These are phyloP conservation scores for Pseudoperonospora humuli DNA, from an alignment of 352 stramenopile species.

Conservation along the genomic window DNA sequence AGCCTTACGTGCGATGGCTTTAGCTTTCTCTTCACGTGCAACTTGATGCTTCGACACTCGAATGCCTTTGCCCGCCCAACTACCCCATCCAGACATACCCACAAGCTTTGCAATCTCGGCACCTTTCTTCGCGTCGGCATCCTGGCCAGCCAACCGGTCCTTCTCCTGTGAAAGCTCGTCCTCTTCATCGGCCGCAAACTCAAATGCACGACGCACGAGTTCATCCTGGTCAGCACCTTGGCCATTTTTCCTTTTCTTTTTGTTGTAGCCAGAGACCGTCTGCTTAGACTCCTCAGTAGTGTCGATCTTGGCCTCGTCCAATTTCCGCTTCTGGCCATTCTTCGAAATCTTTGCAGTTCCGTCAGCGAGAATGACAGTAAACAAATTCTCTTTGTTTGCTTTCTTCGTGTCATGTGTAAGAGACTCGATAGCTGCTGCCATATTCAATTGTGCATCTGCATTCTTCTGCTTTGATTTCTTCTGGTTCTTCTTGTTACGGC, in stretches of 20 bases:
- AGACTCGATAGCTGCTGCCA: constrained; percentile 56
- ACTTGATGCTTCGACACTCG: constrained; percentile 79
- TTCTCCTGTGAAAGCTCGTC: constrained; percentile 94
- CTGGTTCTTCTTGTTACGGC: constrained; percentile 60
- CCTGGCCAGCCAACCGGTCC: constrained; percentile 52
- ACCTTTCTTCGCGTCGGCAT: constrained; percentile 66
- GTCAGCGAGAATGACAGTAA: constrained; percentile 17
- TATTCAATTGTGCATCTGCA: constrained; percentile 23
- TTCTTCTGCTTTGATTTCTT: constrained; percentile 39
- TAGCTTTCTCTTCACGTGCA: constrained; percentile 69
- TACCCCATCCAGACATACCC: constrained; percentile 87
- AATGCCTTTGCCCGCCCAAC: constrained; percentile 81
- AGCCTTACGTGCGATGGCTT: constrained; percentile 54
- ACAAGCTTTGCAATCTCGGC: constrained; percentile 72
- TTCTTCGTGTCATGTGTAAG: constrained; percentile 41
- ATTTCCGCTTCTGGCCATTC: constrained; percentile 40
- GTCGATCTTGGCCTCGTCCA: constrained; percentile 25
- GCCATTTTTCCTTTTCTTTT: constrained; percentile 38
- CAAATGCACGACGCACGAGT: constrained; percentile 93
- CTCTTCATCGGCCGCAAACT: constrained; percentile 85
- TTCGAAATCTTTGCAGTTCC: constrained; percentile 17
- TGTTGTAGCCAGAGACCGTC: constrained; percentile 9
- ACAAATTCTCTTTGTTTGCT: constrained; percentile 8
- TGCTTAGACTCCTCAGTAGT: constrained; percentile 8
- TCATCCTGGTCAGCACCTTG: constrained; percentile 75